Evolutionary conservation across 2,329 filamentous ascomycete species (phyloP).

Genomic region (Xylaria polymorpha): DNA sequence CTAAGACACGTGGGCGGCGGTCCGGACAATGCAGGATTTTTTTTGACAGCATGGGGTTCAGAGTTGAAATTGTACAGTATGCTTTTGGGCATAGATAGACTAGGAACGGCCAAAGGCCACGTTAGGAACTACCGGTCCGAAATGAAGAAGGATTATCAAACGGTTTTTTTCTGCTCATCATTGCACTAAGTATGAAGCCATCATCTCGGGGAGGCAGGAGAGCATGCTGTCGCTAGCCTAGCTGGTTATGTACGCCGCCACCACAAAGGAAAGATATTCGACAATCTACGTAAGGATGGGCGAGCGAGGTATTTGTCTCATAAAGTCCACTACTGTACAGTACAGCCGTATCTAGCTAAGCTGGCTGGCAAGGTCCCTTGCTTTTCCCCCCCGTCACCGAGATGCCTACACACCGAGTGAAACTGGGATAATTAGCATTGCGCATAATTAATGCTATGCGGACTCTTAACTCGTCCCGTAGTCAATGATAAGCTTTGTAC

Average conservation of each 20-base stretch:
- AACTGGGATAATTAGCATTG: constrained; percentile 22
- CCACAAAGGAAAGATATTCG: constrained; percentile 5
- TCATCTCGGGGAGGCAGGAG: background rate
- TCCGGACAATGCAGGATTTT: background rate
- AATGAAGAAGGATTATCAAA: constrained; percentile 27
- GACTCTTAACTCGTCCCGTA: background rate
- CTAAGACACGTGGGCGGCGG: constrained; percentile 9
- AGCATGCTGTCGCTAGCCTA: background rate
- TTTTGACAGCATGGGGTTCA: background rate
- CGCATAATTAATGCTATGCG: background rate
- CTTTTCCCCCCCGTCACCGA: constrained; percentile 14
- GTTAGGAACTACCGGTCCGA: constrained; percentile 29
- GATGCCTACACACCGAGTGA: background rate
- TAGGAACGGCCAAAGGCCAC: background rate
- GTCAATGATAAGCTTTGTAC: constrained; percentile 12
- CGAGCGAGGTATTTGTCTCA: background rate
- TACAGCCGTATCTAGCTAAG: constrained; percentile 10
- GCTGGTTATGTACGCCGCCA: background rate
- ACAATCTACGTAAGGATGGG: background rate
- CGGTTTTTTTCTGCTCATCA: constrained; percentile 7
- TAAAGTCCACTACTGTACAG: constrained; percentile 17
- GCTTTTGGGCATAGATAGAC: background rate
- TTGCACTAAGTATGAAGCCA: constrained; percentile 1
- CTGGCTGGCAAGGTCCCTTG: constrained; percentile 9
- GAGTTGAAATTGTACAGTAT: background rate